Percentiles rank a stretch among this genome's conserved stretches.
These are phyloP conservation scores for Nothophytophthora sp. DNA, from an alignment of 352 stramenopile species.

Conservation along the genomic window DNA sequence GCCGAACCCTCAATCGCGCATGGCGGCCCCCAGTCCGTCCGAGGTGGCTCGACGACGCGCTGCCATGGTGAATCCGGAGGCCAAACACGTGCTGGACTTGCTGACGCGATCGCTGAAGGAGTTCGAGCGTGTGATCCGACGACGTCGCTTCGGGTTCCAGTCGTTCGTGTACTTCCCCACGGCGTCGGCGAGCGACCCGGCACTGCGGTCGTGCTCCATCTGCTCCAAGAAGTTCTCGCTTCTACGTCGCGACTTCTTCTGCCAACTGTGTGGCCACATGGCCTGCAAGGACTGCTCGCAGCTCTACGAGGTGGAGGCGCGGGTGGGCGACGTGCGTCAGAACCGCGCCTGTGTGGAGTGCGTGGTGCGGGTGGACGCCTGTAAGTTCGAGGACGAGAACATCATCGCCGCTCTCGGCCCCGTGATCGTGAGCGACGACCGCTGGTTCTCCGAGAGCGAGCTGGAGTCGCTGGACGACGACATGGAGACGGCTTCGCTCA, in stretches of 20 bases:
- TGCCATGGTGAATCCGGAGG: conserved; percentile 55
- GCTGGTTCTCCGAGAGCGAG: conserved; percentile 29
- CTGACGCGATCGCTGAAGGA: conserved; percentile 45
- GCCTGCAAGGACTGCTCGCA: conserved; percentile 47
- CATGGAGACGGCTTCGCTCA: conserved; percentile 17
- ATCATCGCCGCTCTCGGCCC: conserved; percentile 42
- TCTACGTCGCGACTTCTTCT: conserved; percentile 45
- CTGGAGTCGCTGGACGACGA: conserved; percentile 15
- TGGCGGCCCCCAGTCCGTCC: conserved; percentile 5
- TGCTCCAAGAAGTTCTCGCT: conserved; percentile 45
- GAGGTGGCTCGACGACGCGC: conserved; percentile 31
- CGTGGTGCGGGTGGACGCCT: conserved; percentile 48
- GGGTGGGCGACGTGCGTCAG: conserved; percentile 37
- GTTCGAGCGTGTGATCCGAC: conserved; percentile 58
- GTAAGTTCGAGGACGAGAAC: conserved; percentile 53
- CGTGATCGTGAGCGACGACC: conserved; percentile 36
- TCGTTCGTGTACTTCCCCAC: conserved; percentile 51
- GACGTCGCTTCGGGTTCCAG: conserved; percentile 65
- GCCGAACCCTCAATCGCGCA: conserved; percentile 1
- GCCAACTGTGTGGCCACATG: conserved; percentile 47
- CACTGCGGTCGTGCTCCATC: conserved; percentile 28
- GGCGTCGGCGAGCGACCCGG: conserved; percentile 1
- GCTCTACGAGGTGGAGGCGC: conserved; percentile 47
- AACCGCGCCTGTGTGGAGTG: conserved; percentile 51
- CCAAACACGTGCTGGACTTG: conserved; percentile 45